phyloP scores from a whole-genome alignment of 805 yeast genomes.

The Saccharomycopsis guyanensis region DNA sequence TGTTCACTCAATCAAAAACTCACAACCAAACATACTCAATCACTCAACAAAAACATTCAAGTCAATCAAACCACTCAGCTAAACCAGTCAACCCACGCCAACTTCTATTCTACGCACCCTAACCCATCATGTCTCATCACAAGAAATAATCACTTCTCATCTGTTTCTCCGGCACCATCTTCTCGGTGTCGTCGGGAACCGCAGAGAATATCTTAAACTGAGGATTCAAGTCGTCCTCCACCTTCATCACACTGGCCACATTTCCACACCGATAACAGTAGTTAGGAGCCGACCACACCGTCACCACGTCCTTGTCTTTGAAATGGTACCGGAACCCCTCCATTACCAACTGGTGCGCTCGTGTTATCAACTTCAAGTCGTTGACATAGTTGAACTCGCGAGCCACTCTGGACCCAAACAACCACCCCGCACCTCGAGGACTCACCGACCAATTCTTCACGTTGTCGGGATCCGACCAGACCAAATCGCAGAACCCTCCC shows the following conservation, averaged over 20 bases:
- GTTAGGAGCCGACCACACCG: constrained; percentile 97
- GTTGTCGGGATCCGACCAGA: constrained; percentile 97
- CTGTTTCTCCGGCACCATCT: constrained; percentile 29
- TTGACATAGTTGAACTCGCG: constrained; percentile 95
- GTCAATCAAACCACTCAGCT: too few species aligned
- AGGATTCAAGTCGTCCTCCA: constrained; percentile 79
- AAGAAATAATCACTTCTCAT: constrained; percentile 29
- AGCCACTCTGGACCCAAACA: constrained; percentile 89
- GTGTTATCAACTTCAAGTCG: constrained; percentile 77
- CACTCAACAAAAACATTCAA: too few species aligned
- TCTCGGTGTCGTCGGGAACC: constrained; percentile 69
- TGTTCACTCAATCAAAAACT: too few species aligned
- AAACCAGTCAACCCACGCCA: too few species aligned
- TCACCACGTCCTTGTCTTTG: constrained; percentile 91
- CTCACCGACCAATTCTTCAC: constrained; percentile 98
- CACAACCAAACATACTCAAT: too few species aligned
- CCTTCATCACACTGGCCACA: constrained; percentile 96
- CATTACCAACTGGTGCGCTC: constrained; percentile 98
- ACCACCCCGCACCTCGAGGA: constrained; percentile 98
- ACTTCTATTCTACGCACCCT: too few species aligned
- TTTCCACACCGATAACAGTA: constrained; percentile 97
- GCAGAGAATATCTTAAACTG: constrained; percentile 92
- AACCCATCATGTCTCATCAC: too few species aligned
- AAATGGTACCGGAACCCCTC: constrained; percentile 97
- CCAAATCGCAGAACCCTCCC: constrained; percentile 96